Conservation (phyloP, 2,329 filamentous ascomycete species). For the Sporothrix inflata region DNA sequence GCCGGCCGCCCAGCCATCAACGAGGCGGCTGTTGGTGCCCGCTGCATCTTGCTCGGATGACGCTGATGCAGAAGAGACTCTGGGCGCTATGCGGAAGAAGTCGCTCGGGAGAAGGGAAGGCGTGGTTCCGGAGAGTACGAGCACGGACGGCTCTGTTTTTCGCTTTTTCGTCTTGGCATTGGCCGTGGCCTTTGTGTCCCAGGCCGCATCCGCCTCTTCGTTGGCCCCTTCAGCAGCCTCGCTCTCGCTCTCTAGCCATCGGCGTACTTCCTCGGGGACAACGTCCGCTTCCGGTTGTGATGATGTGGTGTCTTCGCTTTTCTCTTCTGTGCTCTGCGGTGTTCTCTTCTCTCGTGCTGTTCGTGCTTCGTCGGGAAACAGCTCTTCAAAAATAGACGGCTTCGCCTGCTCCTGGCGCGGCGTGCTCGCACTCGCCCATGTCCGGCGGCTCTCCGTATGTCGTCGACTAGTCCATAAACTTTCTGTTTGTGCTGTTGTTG, state of each 20-base stretch:
- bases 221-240: neutral
- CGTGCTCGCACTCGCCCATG: neutral
- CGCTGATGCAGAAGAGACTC: conserved; percentile 45
- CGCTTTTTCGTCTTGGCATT: neutral
- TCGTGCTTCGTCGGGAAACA: conserved; percentile 30
- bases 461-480: neutral
- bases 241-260: conserved; percentile 29
- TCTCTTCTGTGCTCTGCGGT: neutral
- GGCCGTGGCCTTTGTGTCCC: neutral
- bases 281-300: neutral
- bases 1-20: conserved; percentile 67
- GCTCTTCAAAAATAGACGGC: conserved; percentile 32
- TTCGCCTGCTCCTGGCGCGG: neutral
- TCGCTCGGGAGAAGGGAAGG: conserved; percentile 66
- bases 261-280: conserved; percentile 26
- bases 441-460: neutral
- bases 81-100: conserved; percentile 68
- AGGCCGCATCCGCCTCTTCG: neutral
- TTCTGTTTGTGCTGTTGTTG: neutral
- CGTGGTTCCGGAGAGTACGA: conserved; percentile 63
- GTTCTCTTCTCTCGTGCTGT: neutral
- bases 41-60: neutral
- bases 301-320: neutral
- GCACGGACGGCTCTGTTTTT: conserved; percentile 37
- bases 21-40: conserved; percentile 35